Evolutionary conservation across 768 basidiomycete species (phyloP), one percentile per base, ranked within the genome.

Genomic region (Auriscalpium vulgare): DNA sequence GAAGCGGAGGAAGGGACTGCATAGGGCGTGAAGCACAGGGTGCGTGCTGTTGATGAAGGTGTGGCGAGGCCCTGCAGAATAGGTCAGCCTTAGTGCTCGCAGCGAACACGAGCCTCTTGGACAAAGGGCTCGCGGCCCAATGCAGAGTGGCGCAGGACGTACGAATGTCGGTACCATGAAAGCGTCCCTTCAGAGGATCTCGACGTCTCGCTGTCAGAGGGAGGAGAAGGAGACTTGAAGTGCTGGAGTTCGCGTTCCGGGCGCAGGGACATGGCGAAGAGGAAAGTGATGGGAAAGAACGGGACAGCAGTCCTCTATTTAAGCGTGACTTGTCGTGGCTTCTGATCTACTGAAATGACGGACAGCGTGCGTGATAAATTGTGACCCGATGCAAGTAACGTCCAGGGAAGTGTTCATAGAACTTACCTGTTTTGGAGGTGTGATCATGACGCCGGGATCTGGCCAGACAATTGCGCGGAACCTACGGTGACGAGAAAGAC

Each of bases 1-100:
- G 60, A 36, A 61, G 54, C 0, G 60, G 55, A 23, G 60, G 60
- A n/a, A 61, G 37, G 14, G 60, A 54, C 49, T 60, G 58, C 38
- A 53, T 53, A 10, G 54, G 47, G 6, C 51, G 54, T 10, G 52
- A 54, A 53, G 43, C 17, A 21, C 14, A 13, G 40, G 40, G 8
- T 13, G 40, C 40, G 13, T 13, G 40, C 13, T 43, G 40, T 43
- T 43, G 40, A 4, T 43, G 17, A 13, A 8, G 8, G 47, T 48
- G 3, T 19, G 47, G 47, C 47, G 17, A 29, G 21, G 17, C 16
- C 19, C 29, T 49, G 10, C 29, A 19, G 47, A 16, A 49, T 16
- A 43, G 17, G 17, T 13, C 40, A 43, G 40, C 8, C 29, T 50
- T n/a, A 37, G 17, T 1, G 19, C 35, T 23, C 38, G 11, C 17